Conservation (phyloP, 1,284 basidiomycete genomes). For the Tylopilus microsporus region DNA sequence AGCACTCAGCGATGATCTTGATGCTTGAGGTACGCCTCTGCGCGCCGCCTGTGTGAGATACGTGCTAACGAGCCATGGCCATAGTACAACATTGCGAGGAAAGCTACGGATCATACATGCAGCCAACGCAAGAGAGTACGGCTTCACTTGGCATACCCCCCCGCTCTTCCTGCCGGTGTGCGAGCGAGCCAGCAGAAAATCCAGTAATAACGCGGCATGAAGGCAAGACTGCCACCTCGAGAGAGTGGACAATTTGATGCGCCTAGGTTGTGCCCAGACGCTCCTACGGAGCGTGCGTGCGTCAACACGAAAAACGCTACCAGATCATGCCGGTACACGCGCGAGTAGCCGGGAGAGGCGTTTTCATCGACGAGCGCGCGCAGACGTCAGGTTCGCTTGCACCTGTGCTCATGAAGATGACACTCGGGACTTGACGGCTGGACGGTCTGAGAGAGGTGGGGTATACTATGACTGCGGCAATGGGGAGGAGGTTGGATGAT, state of each 20-base stretch:
- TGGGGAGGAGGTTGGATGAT: constrained; percentile 34
- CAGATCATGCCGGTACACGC: constrained; percentile 36
- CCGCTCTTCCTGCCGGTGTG: constrained; percentile 43
- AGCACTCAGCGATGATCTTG: constrained; percentile 21
- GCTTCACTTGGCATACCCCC: constrained; percentile 39
- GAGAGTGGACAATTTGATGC: too few relatives aligned
- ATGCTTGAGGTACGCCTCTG: constrained; percentile 27
- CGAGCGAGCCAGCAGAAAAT: constrained; percentile 56
- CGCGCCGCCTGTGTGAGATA: background rate
- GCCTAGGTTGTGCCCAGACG: too few relatives aligned
- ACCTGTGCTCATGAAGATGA: constrained; percentile 50
- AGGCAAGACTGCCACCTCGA: too few relatives aligned
- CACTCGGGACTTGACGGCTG: too few relatives aligned
- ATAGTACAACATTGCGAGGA: constrained; percentile 24
- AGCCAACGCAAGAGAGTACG: constrained; percentile 37
- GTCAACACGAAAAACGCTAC: too few relatives aligned
- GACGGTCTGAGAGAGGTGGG: too few relatives aligned
- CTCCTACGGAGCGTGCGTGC: too few relatives aligned
- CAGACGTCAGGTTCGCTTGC: constrained; percentile 54
- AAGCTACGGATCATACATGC: constrained; percentile 27
- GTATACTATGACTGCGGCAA: too few relatives aligned
- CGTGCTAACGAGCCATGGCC: constrained; percentile 10
- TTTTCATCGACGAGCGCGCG: constrained; percentile 44
- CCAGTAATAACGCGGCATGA: constrained; percentile 47
- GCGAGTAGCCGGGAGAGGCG: constrained; percentile 60